phyloP scores from a whole-genome alignment of 768 basidiomycete genomes.

The Podaxis sp. region DNA sequence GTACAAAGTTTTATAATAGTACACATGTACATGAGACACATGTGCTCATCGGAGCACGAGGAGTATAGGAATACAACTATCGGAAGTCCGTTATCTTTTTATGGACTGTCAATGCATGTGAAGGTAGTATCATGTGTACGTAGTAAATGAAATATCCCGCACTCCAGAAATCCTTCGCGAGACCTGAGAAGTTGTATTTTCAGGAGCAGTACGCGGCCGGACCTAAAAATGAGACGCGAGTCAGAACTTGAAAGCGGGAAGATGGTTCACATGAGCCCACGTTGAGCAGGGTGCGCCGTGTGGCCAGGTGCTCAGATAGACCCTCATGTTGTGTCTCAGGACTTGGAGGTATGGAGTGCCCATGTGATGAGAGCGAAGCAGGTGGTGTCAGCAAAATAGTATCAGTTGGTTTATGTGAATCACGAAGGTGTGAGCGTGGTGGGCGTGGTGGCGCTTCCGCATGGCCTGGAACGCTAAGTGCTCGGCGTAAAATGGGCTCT shows the following conservation, averaged over 20 bases:
- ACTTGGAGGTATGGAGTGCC: not conserved
- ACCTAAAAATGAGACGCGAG: conserved; percentile 1
- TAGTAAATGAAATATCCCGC: not conserved
- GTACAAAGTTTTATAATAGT: conserved; percentile 4
- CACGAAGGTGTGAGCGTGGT: conserved; percentile 20
- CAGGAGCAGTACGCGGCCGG: conserved; percentile 4
- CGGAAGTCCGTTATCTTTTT: conserved; percentile 2
- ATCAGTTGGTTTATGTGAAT: conserved; percentile 6
- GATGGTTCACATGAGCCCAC: conserved; percentile 3
- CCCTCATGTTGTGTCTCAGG: not conserved
- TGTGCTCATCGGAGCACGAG: not conserved
- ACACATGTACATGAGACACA: conserved; percentile 2
- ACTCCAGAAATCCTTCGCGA: not conserved
- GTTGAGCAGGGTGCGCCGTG: conserved; percentile 6
- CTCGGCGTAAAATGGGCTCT: conserved; percentile 4
- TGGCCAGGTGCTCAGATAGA: not conserved
- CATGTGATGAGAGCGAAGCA: conserved; percentile 6
- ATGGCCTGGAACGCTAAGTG: conserved; percentile 5
- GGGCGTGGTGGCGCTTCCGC: conserved; percentile 14
- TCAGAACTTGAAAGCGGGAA: not conserved
- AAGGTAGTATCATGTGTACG: not conserved
- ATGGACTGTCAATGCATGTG: not conserved
- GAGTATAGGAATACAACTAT: conserved; percentile 6
- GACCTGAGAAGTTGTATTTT: not conserved
- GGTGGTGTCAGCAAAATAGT: conserved; percentile 12